Base-by-base conservation (phyloP, 148 eudicot species). In the Silene uniflora region DNA sequence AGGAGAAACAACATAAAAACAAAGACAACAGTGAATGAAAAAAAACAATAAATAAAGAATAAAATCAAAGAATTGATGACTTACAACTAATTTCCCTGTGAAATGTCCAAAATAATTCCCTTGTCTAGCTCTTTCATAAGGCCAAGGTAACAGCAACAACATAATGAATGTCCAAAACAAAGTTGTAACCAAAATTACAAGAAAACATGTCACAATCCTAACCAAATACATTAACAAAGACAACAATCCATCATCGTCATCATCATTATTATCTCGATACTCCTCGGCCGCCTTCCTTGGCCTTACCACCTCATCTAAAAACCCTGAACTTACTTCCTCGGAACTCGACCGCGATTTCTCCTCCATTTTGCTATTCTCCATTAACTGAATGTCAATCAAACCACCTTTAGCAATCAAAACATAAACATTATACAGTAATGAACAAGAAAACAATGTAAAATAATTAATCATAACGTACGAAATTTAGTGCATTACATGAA, bases 51-150 rank as follows among this genome's bases (percentile, higher is more conserved):
- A 22, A 17, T 12, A 32, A 7, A 16, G n/a, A 16, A 29, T 6
- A 54, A 13, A 0, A 54, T 39, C 6, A 68, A 68, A 23, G 18
- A 18, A 70, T 3, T 12, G 18, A 42, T 60, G 22, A 13, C 80
- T 76, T 77, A 83, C 86, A 64, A 83, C 21, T 78, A 83, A 77
- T 71, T 60, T 70, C 1, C 83, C 83, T 9, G 83, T 80, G 12
- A 83, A 76, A 75, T 83, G 86, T 1, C 86, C 86, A 72, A 77
- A 83, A 12, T 80, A 49, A 52, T 83, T 83, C 17, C 83, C 83
- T 76, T 80, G 86, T 59, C 74, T 80, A 68, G 78, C 71, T 71
- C 86, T 80, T 77, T 78, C 76, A 65, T 77, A 80, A 2, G 86
- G 86, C 86, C 86, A 83, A 8, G 83, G 83, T 16, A 83, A 74